Conservation (phyloP, 2,329 filamentous ascomycete genomes). For the Fonsecaea pedrosoi region DNA sequence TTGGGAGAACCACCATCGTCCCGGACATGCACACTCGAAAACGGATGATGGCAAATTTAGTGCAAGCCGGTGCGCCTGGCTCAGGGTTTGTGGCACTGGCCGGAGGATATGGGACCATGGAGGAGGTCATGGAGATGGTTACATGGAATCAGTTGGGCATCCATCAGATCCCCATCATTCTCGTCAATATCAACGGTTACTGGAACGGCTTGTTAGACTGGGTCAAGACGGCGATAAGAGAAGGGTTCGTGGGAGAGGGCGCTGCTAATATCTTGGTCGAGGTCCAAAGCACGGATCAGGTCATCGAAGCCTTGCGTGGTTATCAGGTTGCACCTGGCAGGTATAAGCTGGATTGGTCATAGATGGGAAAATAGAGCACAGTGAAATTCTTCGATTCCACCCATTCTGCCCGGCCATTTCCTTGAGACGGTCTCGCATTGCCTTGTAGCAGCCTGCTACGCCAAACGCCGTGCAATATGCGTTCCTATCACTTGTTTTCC, state of each 20-base stretch:
- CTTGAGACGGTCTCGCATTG: conserved; percentile 11
- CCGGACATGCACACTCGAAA: conserved; percentile 97
- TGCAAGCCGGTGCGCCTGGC: conserved; percentile 79
- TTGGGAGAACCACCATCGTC: conserved; percentile 86
- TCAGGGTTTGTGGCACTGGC: conserved; percentile 87
- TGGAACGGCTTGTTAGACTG: conserved; percentile 86
- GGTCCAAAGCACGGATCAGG: conserved; percentile 73
- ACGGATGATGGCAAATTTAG: conserved; percentile 87
- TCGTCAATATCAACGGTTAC: conserved; percentile 88
- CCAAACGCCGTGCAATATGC: conserved; percentile 37
- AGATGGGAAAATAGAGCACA: conserved; percentile 55
- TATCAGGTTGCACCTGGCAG: conserved; percentile 79
- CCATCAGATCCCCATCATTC: conserved; percentile 76
- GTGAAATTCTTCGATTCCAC: neutral
- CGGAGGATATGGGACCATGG: conserved; percentile 92
- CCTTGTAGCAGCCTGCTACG: conserved; percentile 28
- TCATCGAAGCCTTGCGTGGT: conserved; percentile 70
- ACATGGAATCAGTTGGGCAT: conserved; percentile 96
- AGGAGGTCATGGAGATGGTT: conserved; percentile 95
- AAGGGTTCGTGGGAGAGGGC: conserved; percentile 75
- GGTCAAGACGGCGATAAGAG: conserved; percentile 75
- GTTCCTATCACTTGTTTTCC: conserved; percentile 4
- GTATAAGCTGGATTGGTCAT: conserved; percentile 82
- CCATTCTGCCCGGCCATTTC: conserved; percentile 26
- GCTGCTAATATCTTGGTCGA: conserved; percentile 81